Evolutionary conservation across 768 basidiomycete genomes (phyloP), one percentile per base, ranked within the genome.

Genomic region (Termitomyces eurrhizus): DNA sequence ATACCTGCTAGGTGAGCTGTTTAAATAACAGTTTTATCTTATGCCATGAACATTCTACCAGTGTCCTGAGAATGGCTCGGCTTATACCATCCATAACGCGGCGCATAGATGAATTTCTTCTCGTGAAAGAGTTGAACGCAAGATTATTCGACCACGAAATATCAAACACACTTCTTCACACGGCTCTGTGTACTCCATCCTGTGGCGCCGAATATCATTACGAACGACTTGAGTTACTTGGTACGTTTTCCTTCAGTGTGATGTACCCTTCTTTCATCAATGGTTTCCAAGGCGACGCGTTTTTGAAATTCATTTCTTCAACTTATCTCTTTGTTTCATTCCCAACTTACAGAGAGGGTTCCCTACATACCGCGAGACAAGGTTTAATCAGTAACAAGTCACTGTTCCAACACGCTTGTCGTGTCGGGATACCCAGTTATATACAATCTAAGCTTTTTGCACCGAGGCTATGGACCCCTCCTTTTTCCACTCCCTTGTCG

Each of bases 151-250:
- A 82, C 62, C 75, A 85, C 69, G 71, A 77, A n/a, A 80, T 95
- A 48, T 72, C 78, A 16, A 88, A 90, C 66, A 72, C 80, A 33
- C 75, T 83, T 26, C 75, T 95, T 44, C 80, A 85, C 52, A 75
- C 79, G 42, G 90, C 93, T 11, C 76, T 92, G 44, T 86, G 85
- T 62, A 76, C 91, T 0, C 88, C 89, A 8, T 85, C 90, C 9
- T 85, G 85, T 37, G 82, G 83, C 35, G 78, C 83, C 51, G 90
- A 89, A 64, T 79, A 80, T 61, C 82, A 95, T 74, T 95, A 95
- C 71, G 91, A 95, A 73, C 85, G 93, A 39, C 74, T 93, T 50
- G 93, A 94, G 70, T 78, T 93, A 53, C 80, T 94, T 16, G 93
- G 92, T 92, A 66, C 76, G 62, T 51, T 7, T 57, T 57, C 24